A percentile compares a stretch with the other conserved stretches of the same genome.
Conservation (phyloP, 768 basidiomycete genomes). For the Serendipita sp. region DNA sequence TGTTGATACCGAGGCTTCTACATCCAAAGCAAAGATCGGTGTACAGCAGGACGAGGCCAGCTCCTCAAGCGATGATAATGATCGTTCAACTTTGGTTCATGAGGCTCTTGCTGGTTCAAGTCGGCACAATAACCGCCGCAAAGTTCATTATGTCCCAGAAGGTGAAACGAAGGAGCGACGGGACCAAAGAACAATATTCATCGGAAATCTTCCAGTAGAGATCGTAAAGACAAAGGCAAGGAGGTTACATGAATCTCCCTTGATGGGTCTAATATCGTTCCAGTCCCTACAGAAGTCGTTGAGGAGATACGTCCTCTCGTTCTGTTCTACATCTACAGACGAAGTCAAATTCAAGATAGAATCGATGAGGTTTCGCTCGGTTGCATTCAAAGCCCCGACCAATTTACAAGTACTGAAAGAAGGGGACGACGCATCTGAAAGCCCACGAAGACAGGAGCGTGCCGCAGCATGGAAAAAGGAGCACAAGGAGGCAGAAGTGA, state of each 20-base stretch:
- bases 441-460: slow-evolving; percentile 36
- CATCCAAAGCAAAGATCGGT: background rate
- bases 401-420: slow-evolving; percentile 32
- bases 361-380: slow-evolving; percentile 82
- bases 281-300: slow-evolving; percentile 66
- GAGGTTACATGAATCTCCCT: slow-evolving; percentile 5
- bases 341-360: slow-evolving; percentile 61
- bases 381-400: slow-evolving; percentile 77
- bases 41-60: background rate
- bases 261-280: slow-evolving; percentile 1
- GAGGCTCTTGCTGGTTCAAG: slow-evolving; percentile 4
- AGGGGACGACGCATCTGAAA: slow-evolving; percentile 22
- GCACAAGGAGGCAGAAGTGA: slow-evolving; percentile 28
- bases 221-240: slow-evolving; percentile 62
- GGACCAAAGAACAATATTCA: slow-evolving; percentile 74
- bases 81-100: slow-evolving; percentile 3
- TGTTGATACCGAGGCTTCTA: too few relatives aligned
- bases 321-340: slow-evolving; percentile 31
- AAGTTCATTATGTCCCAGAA: slow-evolving; percentile 36
- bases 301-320: slow-evolving; percentile 55
- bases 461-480: slow-evolving; percentile 37
- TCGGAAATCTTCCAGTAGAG: slow-evolving; percentile 74
- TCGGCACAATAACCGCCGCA: slow-evolving; percentile 10
- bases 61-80: background rate
- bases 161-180: slow-evolving; percentile 61